These are phyloP conservation scores for Scutellaria galericulata DNA, from an alignment of 257 asterid genomes.

Conservation along the genomic window DNA sequence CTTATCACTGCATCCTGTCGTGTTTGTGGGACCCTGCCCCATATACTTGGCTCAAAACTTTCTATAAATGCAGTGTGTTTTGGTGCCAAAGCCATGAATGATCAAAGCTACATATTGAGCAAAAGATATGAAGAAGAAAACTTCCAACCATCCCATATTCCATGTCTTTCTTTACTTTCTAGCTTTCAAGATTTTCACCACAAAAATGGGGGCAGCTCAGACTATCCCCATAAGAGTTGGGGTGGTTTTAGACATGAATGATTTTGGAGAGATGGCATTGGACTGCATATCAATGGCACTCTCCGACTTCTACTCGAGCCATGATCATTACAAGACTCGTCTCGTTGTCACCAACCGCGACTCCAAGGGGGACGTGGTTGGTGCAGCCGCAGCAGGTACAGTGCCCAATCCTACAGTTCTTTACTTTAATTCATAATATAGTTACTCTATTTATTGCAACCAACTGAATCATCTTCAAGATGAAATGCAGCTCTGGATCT, in stretches of 20 bases:
- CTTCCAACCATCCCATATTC: not conserved
- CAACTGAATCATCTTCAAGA: constrained; percentile 1
- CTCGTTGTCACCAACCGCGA: constrained; percentile 34
- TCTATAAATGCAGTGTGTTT: not conserved
- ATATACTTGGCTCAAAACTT: not conserved
- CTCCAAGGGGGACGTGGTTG: constrained; percentile 40
- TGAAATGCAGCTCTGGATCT: constrained; percentile 46
- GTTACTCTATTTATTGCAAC: not conserved
- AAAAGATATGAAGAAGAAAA: constrained; percentile 28
- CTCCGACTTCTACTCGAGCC: constrained; percentile 47
- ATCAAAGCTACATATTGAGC: not conserved
- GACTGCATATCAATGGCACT: constrained; percentile 61
- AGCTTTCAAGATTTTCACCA: not conserved
- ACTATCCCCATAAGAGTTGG: constrained; percentile 44
- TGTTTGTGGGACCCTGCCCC: not conserved
- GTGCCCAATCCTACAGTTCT: not conserved
- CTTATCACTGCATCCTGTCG: not conserved
- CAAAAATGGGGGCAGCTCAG: constrained; percentile 33
- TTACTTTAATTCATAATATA: too few species aligned
- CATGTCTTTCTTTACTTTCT: not conserved
- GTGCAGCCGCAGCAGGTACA: constrained; percentile 56
- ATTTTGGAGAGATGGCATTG: constrained; percentile 44
- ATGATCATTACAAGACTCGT: constrained; percentile 37
- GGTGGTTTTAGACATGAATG: constrained; percentile 50
- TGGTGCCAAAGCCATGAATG: not conserved